Evolutionary conservation across 768 basidiomycete genomes (phyloP).

Genomic region (Leccinum rimulosum): DNA sequence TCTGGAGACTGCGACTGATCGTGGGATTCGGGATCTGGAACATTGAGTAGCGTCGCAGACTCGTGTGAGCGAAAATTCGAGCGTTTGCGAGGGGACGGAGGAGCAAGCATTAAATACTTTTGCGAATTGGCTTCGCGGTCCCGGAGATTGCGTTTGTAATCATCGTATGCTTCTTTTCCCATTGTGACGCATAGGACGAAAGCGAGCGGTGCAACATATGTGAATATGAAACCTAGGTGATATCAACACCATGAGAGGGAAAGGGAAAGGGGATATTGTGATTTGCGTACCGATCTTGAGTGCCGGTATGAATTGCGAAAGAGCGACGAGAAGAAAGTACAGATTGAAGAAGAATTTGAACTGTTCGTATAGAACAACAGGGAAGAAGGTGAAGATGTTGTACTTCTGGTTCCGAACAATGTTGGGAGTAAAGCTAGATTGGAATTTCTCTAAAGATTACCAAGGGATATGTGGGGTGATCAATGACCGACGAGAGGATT

Average conservation of each 20-base stretch:
- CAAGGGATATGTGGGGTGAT: neutral
- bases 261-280: neutral
- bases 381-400: conserved; percentile 94
- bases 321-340: conserved; percentile 94
- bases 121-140: conserved; percentile 96
- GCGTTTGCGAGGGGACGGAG: conserved; percentile 37
- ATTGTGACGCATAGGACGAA: conserved; percentile 95
- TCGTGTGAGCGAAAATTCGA: conserved; percentile 12
- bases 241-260: neutral
- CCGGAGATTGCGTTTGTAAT: conserved; percentile 90
- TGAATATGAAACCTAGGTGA: conserved; percentile 80
- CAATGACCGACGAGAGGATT: conserved; percentile 1
- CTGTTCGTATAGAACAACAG: conserved; percentile 96
- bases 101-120: conserved; percentile 80
- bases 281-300: conserved; percentile 81
- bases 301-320: conserved; percentile 94
- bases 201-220: conserved; percentile 93
- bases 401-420: conserved; percentile 98
- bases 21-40: conserved; percentile 21
- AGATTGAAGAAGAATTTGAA: conserved; percentile 99
- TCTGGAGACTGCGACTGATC: conserved; percentile 19
- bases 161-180: conserved; percentile 99
- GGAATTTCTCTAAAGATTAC: conserved; percentile 57
- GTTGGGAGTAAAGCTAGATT: conserved; percentile 77
- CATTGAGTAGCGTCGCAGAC: conserved; percentile 18